Evolutionary conservation across 192 early-diverging fungal species (phyloP), one percentile per base, ranked within the genome.

Genomic region (Coemansia sp.): DNA sequence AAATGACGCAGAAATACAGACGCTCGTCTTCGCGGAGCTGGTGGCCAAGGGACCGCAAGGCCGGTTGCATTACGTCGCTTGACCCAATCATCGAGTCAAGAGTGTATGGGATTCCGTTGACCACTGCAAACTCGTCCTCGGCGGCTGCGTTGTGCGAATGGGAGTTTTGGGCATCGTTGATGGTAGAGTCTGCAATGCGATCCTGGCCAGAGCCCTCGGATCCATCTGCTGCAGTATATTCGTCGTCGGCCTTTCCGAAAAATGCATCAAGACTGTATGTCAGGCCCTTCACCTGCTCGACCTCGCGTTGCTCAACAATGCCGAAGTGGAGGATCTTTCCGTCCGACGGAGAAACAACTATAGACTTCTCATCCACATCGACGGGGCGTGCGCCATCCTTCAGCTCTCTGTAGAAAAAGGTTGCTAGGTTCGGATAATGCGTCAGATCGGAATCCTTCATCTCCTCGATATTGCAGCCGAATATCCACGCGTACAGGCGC

Each of bases 221-320:
- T 3, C 18, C 41, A 6, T 37, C 57, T 7, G 59, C 18, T 19
- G 12, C 6, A 39, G 67, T 51, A 59, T 67, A 43, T 18, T 56
- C 62, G 15, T 51, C 43, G 39, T 80, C 67, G 48, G 75, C 57
- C 59, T 77, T 81, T 10, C 96, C 96, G 45, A 99, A 79, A 12
- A 99, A 86, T 6, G 95, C 89, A 66, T 95, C 88, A 19, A 99
- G 68, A 22, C 86, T 90, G 74, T 99, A 99, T 0, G 92, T 92
- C 40, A 95, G 71, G 6, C 98, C 98, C 74, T 99, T 99, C 63
- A 99, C 90, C 68, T 94, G 93, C 73, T 97, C 96, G 41, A 99
- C 89, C 54, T 85, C 73, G 36, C 87, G 86, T 57, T 87, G 87
- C 42, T 86, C 85, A 13, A 99, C 90, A 15, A 92, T 61, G 46